phyloP scores from a whole-genome alignment of 2,329 filamentous ascomycete genomes.

The Ceratocystis lukuohia region DNA sequence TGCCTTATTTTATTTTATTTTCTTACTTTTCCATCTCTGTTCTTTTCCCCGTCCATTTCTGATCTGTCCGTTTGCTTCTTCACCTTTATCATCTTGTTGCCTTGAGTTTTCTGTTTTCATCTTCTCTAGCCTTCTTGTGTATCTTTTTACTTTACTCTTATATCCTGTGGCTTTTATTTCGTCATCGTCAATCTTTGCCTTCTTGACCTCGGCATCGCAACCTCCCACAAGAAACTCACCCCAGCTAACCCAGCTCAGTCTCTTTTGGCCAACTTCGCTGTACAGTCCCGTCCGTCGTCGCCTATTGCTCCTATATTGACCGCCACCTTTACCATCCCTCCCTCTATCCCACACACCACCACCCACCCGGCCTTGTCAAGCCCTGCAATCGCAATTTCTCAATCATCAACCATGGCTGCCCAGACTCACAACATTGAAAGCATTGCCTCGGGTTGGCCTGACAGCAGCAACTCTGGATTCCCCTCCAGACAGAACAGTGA shows the following conservation, averaged over 20 bases:
- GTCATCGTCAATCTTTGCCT: not conserved
- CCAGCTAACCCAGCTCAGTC: not conserved
- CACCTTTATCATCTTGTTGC: not conserved
- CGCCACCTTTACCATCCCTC: not conserved
- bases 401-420: not conserved
- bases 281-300: not conserved
- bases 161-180: not conserved
- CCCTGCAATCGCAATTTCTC: not conserved
- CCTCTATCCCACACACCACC: not conserved
- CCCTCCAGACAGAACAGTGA: not conserved
- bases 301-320: not conserved
- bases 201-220: not conserved
- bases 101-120: not conserved
- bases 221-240: not conserved
- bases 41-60: not conserved
- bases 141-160: not conserved
- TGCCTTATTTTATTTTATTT: slow-evolving; percentile 3
- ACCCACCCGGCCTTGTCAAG: not conserved
- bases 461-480: not conserved
- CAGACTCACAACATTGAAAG: not conserved
- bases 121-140: slow-evolving; percentile 4
- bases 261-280: not conserved
- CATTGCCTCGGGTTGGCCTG: not conserved
- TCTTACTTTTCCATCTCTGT: not conserved
- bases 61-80: not conserved